Percentiles rank a stretch among this genome's conserved stretches.
Conservation (phyloP, 345 rosid genomes). For the Durio zibethinus region DNA sequence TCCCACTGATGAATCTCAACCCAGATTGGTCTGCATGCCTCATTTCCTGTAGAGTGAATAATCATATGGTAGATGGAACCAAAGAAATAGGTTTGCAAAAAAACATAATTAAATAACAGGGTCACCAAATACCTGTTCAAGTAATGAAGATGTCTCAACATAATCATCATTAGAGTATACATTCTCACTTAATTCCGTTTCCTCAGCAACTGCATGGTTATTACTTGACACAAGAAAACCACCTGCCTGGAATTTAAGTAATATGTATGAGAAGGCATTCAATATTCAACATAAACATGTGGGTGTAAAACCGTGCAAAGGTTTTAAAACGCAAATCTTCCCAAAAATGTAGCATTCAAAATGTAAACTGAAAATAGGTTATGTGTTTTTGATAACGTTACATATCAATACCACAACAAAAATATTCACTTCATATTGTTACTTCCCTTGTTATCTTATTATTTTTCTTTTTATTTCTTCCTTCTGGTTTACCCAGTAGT, state of each 20-base stretch:
- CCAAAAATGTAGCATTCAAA: background rate
- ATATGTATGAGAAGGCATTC: slow-evolving; percentile 3
- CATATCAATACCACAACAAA: background rate
- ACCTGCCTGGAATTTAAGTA: slow-evolving; percentile 54
- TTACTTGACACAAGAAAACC: slow-evolving; percentile 78
- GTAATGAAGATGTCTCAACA: slow-evolving; percentile 58
- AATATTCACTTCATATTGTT: background rate
- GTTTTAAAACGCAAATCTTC: background rate
- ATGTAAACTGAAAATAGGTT: background rate
- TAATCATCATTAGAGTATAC: slow-evolving; percentile 46
- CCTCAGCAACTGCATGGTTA: slow-evolving; percentile 58
- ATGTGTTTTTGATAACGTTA: background rate
- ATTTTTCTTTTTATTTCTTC: background rate
- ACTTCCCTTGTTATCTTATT: background rate
- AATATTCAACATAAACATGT: background rate
- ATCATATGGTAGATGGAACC: slow-evolving; percentile 19
- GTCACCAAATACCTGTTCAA: slow-evolving; percentile 64
- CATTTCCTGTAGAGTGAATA: slow-evolving; percentile 56
- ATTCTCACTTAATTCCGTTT: slow-evolving; percentile 74
- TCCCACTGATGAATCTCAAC: slow-evolving; percentile 85
- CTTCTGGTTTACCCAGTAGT: background rate
- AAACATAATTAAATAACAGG: slow-evolving; percentile 15
- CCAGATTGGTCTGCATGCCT: slow-evolving; percentile 69
- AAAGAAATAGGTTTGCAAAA: slow-evolving; percentile 15
- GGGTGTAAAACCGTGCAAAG: background rate